A percentile compares a stretch with the other conserved stretches of the same genome.
These are phyloP conservation scores for Chrysanthemum makinoi DNA, from an alignment of 129 eudicot species.

Conservation along the genomic window DNA sequence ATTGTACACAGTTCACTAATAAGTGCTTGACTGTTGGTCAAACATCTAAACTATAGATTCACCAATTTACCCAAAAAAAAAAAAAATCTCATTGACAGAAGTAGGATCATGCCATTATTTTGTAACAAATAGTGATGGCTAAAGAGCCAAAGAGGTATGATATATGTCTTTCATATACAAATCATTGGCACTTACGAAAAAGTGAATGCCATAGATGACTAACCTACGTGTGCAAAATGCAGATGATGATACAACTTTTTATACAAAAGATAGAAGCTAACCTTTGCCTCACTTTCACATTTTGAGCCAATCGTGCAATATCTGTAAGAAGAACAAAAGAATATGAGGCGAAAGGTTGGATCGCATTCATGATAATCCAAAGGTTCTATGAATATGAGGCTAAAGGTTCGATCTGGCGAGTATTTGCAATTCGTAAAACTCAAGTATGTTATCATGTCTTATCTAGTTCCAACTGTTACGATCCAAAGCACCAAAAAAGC, in stretches of 20 bases:
- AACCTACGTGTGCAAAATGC: not conserved
- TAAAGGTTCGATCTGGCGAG: not conserved
- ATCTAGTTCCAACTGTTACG: constrained; percentile 10
- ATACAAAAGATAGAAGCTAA: constrained; percentile 30
- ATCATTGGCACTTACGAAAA: constrained; percentile 19
- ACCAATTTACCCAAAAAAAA: not conserved
- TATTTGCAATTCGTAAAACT: not conserved
- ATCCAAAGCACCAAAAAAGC: not conserved
- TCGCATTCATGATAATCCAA: not conserved
- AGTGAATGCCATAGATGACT: constrained; percentile 9
- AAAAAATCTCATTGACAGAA: not conserved
- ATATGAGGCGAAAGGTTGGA: constrained; percentile 8
- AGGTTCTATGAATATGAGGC: not conserved
- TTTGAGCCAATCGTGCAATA: constrained; percentile 82
- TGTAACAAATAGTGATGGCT: not conserved
- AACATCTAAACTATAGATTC: not conserved
- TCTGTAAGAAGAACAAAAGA: constrained; percentile 42
- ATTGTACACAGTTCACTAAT: not conserved
- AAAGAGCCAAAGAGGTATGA: not conserved
- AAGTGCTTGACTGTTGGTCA: constrained; percentile 10
- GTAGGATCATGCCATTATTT: constrained; percentile 10
- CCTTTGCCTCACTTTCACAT: constrained; percentile 99
- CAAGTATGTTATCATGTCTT: constrained; percentile 8
- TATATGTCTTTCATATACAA: constrained; percentile 7
- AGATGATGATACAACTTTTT: not conserved